A percentile compares a stretch with the other conserved stretches of the same genome.
Conservation (phyloP, 2,329 filamentous ascomycete species). For the Fusarium piperis region DNA sequence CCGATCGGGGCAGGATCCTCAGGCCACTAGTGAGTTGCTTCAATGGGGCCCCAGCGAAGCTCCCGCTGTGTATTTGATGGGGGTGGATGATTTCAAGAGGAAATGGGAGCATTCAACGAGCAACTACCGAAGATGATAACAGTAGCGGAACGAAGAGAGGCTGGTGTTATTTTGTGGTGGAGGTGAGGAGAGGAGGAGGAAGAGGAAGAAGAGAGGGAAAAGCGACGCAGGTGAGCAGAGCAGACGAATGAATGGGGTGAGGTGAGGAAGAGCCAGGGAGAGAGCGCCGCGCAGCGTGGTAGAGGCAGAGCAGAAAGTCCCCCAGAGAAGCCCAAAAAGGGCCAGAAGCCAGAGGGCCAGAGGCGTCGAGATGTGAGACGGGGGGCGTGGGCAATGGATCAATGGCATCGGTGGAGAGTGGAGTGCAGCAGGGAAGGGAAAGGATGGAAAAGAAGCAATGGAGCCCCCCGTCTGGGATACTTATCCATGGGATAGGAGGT, state of each 20-base stretch:
- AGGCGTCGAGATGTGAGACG: conserved; percentile 32
- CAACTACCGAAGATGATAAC: conserved; percentile 7
- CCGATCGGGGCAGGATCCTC: conserved; percentile 48
- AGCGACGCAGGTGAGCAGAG: conserved; percentile 34
- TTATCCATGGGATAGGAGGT: conserved; percentile 14
- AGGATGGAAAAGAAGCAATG: conserved; percentile 38
- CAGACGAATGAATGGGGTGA: conserved; percentile 33
- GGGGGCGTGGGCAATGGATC: conserved; percentile 15
- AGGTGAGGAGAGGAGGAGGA: conserved; percentile 1
- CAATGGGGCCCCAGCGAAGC: conserved; percentile 36
- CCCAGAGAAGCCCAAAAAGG: conserved; percentile 27
- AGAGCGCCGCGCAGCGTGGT: not conserved
- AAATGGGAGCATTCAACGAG: conserved; percentile 2
- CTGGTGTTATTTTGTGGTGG: not conserved
- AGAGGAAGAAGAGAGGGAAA: conserved; percentile 20
- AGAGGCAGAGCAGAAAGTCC: conserved; percentile 6
- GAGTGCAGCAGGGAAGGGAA: conserved; percentile 28
- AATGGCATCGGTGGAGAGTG: conserved; percentile 34
- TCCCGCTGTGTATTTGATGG: conserved; percentile 34
- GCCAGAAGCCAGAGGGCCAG: conserved; percentile 22
- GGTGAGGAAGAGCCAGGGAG: conserved; percentile 27
- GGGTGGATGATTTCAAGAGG: conserved; percentile 12
- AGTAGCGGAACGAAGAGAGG: not conserved
- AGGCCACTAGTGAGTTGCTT: conserved; percentile 43
- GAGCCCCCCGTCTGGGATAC: conserved; percentile 17